Conservation (phyloP, 352 stramenopile genomes). For the Phytophthora multivora region DNA sequence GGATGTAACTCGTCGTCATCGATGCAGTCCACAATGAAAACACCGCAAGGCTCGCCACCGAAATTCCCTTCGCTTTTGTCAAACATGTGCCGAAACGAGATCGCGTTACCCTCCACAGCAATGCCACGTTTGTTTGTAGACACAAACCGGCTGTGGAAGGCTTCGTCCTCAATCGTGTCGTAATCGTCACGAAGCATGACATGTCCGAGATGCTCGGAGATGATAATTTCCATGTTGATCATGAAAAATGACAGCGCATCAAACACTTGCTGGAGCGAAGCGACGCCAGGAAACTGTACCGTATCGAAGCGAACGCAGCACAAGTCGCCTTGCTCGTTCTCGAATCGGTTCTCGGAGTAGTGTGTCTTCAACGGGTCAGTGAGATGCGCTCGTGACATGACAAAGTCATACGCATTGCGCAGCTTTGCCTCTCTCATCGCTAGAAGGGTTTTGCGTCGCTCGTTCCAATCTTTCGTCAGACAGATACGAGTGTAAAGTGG, state of each 20-base stretch:
- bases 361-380: slow-evolving; percentile 19
- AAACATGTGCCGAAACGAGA: slow-evolving; percentile 32
- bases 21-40: slow-evolving; percentile 27
- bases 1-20: slow-evolving; percentile 37
- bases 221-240: slow-evolving; percentile 47
- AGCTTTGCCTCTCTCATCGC: slow-evolving; percentile 24
- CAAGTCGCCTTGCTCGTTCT: slow-evolving; percentile 33
- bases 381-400: slow-evolving; percentile 16
- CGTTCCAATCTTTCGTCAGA: slow-evolving; percentile 26
- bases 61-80: slow-evolving; percentile 8
- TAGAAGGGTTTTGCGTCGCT: slow-evolving; percentile 22
- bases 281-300: slow-evolving; percentile 28
- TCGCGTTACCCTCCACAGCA: slow-evolving; percentile 32
- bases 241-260: slow-evolving; percentile 37
- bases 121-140: slow-evolving; percentile 26
- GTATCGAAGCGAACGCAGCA: slow-evolving; percentile 39
- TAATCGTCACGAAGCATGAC: slow-evolving; percentile 47
- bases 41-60: slow-evolving; percentile 5
- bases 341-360: slow-evolving; percentile 33
- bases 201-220: slow-evolving; percentile 39
- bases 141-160: slow-evolving; percentile 35
- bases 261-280: slow-evolving; percentile 39
- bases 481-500: slow-evolving; percentile 35
- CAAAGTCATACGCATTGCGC: slow-evolving; percentile 27
- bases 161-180: slow-evolving; percentile 27